A percentile compares a stretch with the other conserved stretches of the same genome.
Evolutionary conservation across 192 early-diverging fungal species (phyloP).

Genomic region (Backusella macrospora): DNA sequence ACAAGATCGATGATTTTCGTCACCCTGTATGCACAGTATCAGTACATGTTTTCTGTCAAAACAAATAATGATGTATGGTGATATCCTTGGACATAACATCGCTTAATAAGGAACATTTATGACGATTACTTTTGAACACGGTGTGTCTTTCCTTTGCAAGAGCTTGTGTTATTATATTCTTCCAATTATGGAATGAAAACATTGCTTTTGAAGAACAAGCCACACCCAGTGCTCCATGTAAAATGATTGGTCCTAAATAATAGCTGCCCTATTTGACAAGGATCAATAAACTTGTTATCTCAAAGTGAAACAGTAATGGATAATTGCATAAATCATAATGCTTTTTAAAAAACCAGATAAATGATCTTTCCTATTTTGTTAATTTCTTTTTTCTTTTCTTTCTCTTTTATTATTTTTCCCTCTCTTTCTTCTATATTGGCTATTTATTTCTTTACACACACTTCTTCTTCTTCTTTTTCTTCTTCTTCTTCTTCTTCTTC

Average conservation of each 20-base stretch:
- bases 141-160: not conserved
- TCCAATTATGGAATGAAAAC: not conserved
- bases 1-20: not conserved
- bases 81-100: not conserved
- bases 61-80: not conserved
- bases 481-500: not conserved
- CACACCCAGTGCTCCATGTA: not conserved
- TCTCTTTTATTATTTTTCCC: not conserved
- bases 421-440: not conserved
- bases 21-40: not conserved
- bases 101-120: too few species aligned
- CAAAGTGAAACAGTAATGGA: not conserved
- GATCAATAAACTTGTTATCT: not conserved
- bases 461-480: not conserved
- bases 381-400: not conserved
- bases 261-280: constrained; percentile 3
- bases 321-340: constrained; percentile 7
- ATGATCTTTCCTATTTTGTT: not conserved
- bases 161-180: not conserved
- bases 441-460: not conserved
- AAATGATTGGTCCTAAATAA: not conserved
- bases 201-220: not conserved
- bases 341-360: not conserved
- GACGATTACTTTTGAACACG: not conserved
- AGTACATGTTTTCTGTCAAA: not conserved